Conservation (phyloP, 371 early-diverging fungal genomes). For the Apophysomyces sp. region DNA sequence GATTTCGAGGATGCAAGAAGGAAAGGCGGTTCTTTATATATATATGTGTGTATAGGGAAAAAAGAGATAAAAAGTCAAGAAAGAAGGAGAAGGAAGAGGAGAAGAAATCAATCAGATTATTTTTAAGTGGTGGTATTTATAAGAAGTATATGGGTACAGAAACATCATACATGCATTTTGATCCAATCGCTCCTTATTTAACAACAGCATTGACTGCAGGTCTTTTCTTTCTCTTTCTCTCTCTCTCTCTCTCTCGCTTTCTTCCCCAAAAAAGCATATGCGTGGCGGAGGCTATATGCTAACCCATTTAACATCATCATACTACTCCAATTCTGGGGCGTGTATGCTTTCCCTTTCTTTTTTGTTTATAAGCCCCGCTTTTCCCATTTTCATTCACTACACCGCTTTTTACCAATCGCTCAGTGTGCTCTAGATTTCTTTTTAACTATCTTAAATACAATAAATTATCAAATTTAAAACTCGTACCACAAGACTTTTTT, state of each 20-base stretch:
- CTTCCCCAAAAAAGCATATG: neutral
- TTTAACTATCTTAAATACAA: too few relatives aligned
- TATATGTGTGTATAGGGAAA: too few relatives aligned
- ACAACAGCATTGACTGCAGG: too few relatives aligned
- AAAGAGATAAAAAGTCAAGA: neutral
- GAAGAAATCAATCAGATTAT: neutral
- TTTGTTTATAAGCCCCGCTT: neutral
- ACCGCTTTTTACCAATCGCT: neutral
- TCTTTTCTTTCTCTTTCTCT: too few relatives aligned
- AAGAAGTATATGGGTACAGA: neutral
- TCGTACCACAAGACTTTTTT: too few relatives aligned
- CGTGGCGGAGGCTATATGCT: neutral
- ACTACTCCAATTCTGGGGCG: neutral
- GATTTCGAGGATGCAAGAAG: neutral
- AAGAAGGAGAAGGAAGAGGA: conserved; percentile 4
- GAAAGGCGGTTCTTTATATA: neutral
- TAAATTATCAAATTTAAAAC: too few relatives aligned
- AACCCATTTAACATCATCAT: neutral
- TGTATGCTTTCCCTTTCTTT: neutral
- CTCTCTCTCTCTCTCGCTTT: neutral
- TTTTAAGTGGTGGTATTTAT: conserved; percentile 1
- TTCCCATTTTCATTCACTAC: neutral
- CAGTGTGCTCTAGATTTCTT: too few relatives aligned
- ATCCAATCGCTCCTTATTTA: neutral
- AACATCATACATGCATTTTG: neutral